Evolutionary conservation across 2,329 filamentous ascomycete species (phyloP).

Genomic region (Claviceps sorghi): DNA sequence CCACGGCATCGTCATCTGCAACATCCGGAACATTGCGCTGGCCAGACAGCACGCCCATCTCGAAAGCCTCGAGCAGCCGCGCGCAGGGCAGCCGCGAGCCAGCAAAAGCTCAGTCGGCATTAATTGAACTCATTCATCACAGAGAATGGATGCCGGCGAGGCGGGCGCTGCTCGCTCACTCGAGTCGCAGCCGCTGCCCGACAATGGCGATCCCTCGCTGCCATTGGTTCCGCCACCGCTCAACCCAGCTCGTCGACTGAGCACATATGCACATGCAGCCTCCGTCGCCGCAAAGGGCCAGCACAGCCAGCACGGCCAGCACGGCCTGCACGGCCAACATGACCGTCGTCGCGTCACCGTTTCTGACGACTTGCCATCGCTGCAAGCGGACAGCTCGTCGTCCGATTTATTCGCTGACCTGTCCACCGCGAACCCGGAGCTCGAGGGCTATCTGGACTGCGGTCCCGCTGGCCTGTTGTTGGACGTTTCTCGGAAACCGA

Average conservation of each 20-base stretch:
- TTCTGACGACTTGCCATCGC: not conserved
- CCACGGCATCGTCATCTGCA: too few relatives aligned
- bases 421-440: slow-evolving; percentile 6
- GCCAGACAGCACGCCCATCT: too few relatives aligned
- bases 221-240: slow-evolving; percentile 3
- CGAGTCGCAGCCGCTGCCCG: slow-evolving; percentile 1
- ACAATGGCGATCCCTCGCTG: not conserved
- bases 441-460: slow-evolving; percentile 6
- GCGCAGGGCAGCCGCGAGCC: not conserved
- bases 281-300: not conserved
- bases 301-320: not conserved
- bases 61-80: not conserved
- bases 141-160: not conserved
- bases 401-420: slow-evolving; percentile 9
- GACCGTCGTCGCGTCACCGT: not conserved
- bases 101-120: not conserved
- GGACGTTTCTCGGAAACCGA: not conserved
- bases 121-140: too few relatives aligned
- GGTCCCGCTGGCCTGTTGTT: not conserved
- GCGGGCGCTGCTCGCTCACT: not conserved
- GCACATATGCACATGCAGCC: not conserved
- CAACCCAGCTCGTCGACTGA: slow-evolving; percentile 2
- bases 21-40: too few relatives aligned
- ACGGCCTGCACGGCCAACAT: not conserved
- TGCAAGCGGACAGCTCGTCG: slow-evolving; percentile 1